These are phyloP conservation scores for Teunomyces atbi DNA, from an alignment of 805 yeast genomes.

Conservation along the genomic window DNA sequence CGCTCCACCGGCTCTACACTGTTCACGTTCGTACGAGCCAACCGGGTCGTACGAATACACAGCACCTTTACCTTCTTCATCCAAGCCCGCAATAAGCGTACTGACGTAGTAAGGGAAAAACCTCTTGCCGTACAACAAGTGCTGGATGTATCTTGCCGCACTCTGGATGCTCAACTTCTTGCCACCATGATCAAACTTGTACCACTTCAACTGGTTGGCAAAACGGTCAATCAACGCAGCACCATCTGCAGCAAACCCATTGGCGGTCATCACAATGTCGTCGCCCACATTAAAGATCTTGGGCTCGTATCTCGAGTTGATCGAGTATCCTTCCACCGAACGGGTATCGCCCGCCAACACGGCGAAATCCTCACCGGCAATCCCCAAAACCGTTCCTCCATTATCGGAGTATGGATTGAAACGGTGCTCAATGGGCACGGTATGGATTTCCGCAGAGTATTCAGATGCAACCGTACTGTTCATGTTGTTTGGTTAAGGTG, in stretches of 20 bases:
- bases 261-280: slow-evolving; percentile 81
- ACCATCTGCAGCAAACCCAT: slow-evolving; percentile 96
- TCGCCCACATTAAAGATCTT: slow-evolving; percentile 90
- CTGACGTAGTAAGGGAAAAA: slow-evolving; percentile 96
- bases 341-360: slow-evolving; percentile 98
- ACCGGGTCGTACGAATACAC: slow-evolving; percentile 97
- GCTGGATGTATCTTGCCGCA: slow-evolving; percentile 91
- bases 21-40: slow-evolving; percentile 96
- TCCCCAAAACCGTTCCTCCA: slow-evolving; percentile 96
- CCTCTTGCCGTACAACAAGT: slow-evolving; percentile 85
- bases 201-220: slow-evolving; percentile 76
- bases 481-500: slow-evolving; percentile 13
- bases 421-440: slow-evolving; percentile 80
- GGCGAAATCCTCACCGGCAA: slow-evolving; percentile 97
- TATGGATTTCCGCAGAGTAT: slow-evolving; percentile 48
- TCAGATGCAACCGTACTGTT: slow-evolving; percentile 60
- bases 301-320: slow-evolving; percentile 89
- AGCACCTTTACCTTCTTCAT: slow-evolving; percentile 88
- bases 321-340: slow-evolving; percentile 89
- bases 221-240: slow-evolving; percentile 78
- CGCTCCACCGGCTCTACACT: slow-evolving; percentile 97
- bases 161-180: slow-evolving; percentile 65
- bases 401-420: slow-evolving; percentile 93
- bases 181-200: slow-evolving; percentile 79
- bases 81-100: slow-evolving; percentile 92